These are phyloP conservation scores for Solanum virginianum DNA, from an alignment of 257 asterid genomes.

Conservation along the genomic window DNA sequence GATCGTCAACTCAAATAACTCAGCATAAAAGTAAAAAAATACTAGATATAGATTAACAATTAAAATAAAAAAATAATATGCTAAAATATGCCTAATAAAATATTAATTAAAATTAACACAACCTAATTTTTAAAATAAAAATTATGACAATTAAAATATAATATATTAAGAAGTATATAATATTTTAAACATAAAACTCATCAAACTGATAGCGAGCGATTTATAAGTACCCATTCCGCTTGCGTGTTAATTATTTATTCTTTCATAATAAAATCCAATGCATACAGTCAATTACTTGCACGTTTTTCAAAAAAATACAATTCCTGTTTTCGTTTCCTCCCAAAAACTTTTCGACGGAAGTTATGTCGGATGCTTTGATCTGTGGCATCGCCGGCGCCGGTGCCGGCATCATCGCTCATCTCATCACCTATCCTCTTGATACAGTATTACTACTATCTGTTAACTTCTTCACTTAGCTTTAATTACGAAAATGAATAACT, in stretches of 20 bases:
- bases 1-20: too few species aligned
- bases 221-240: neutral
- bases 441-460: slow-evolving; percentile 28
- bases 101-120: too few species aligned
- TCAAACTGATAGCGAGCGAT: neutral
- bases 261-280: neutral
- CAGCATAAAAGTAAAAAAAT: too few species aligned
- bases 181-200: neutral
- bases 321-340: neutral
- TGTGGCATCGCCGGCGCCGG: slow-evolving; percentile 98
- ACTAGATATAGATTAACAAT: too few species aligned
- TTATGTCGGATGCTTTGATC: slow-evolving; percentile 95
- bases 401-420: slow-evolving; percentile 90
- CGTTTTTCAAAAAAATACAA: neutral
- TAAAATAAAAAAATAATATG: too few species aligned
- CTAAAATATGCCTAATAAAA: too few species aligned
- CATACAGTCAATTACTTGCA: neutral
- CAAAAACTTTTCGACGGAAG: neutral
- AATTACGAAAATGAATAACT: neutral
- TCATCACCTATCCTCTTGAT: slow-evolving; percentile 88
- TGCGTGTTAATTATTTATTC: neutral
- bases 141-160: too few species aligned
- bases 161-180: too few species aligned
- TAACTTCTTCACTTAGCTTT: too few species aligned
- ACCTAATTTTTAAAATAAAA: too few species aligned